Evolutionary conservation across 495 filamentous ascomycete species (phyloP).

Genomic region (Aspergillus hancockii): DNA sequence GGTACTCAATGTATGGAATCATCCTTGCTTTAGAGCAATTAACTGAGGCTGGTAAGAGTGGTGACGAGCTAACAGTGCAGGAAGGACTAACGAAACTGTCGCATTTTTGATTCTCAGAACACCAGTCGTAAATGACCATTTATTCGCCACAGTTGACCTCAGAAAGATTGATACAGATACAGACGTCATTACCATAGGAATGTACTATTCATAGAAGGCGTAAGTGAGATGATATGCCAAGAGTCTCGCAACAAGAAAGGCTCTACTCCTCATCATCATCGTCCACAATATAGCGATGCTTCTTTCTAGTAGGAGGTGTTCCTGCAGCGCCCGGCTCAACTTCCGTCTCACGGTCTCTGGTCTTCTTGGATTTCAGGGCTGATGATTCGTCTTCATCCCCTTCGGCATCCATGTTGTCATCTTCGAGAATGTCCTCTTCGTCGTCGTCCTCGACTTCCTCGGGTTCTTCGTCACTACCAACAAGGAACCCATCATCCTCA

Average conservation of each 20-base stretch:
- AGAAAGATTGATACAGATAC: constrained; percentile 8
- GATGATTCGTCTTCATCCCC: constrained; percentile 43
- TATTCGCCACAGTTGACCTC: constrained; percentile 9
- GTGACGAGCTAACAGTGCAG: neutral
- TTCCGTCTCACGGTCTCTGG: constrained; percentile 9
- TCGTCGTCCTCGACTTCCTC: constrained; percentile 60
- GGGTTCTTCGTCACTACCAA: constrained; percentile 71
- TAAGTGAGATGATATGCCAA: neutral
- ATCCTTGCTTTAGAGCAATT: neutral
- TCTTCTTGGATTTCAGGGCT: constrained; percentile 29
- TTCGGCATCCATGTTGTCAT: constrained; percentile 58
- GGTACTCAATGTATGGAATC: neutral
- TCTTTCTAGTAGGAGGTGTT: constrained; percentile 45
- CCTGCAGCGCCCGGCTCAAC: constrained; percentile 27
- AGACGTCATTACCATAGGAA: constrained; percentile 15
- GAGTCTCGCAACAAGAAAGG: neutral
- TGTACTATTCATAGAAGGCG: constrained; percentile 9
- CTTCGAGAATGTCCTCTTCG: constrained; percentile 63
- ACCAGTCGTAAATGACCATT: constrained; percentile 3
- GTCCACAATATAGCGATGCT: constrained; percentile 49
- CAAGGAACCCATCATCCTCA: constrained; percentile 76
- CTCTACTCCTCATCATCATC: constrained; percentile 47
- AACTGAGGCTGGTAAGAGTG: neutral
- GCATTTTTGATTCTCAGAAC: neutral
- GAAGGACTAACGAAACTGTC: neutral